phyloP scores from a whole-genome alignment of 148 eudicot species.

The Amaranthus cruentus region DNA sequence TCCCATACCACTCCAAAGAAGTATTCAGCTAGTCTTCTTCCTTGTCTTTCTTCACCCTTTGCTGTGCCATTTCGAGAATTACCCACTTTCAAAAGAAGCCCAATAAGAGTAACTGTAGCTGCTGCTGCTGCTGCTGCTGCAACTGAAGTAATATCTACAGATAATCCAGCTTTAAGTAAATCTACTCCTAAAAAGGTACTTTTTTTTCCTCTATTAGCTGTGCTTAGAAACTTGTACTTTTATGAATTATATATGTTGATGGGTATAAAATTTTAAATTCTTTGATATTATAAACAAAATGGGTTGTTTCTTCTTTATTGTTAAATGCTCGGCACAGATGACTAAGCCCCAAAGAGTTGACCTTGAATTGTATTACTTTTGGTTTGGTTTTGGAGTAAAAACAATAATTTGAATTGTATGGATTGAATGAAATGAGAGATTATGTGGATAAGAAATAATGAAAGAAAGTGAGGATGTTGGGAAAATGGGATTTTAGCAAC shows the following conservation, averaged over 20 bases:
- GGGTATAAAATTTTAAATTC: not conserved
- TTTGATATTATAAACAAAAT: not conserved
- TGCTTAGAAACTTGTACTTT: not conserved
- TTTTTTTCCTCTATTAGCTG: not conserved
- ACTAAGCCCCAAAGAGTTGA: too few species aligned
- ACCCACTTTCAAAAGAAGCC: not conserved
- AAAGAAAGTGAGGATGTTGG: too few species aligned
- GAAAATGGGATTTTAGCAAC: too few species aligned
- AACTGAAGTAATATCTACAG: constrained; percentile 8
- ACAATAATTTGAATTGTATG: too few species aligned
- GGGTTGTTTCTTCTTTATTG: not conserved
- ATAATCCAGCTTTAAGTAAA: constrained; percentile 1
- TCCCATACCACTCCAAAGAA: constrained; percentile 14
- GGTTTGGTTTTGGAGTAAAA: too few species aligned
- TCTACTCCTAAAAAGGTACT: constrained; percentile 24
- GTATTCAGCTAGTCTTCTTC: not conserved
- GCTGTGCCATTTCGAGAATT: constrained; percentile 9
- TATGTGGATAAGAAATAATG: too few species aligned
- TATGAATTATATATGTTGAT: not conserved
- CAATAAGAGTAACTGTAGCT: not conserved
- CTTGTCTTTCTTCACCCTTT: not conserved
- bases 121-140: constrained; percentile 6
- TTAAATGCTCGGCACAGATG: too few species aligned
- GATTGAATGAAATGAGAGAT: too few species aligned
- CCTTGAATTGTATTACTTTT: too few species aligned